Evolutionary conservation across 768 basidiomycete species (phyloP).

Genomic region (Lactifluus pinguis): DNA sequence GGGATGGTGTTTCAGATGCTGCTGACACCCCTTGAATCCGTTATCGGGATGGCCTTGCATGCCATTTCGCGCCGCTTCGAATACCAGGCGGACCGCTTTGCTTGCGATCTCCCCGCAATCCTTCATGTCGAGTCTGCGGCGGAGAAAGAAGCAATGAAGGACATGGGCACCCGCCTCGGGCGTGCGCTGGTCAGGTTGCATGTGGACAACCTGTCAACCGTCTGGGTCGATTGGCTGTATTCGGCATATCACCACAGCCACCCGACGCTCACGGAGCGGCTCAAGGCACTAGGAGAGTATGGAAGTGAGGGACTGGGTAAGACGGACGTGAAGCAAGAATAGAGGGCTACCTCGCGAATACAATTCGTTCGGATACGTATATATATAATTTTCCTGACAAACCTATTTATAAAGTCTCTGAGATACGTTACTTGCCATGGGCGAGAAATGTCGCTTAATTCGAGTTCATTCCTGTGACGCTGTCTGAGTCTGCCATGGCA

Average conservation of each 20-base stretch:
- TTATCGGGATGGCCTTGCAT: conserved; percentile 69
- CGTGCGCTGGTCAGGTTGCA: conserved; percentile 79
- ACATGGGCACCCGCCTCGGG: conserved; percentile 81
- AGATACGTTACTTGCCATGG: background rate
- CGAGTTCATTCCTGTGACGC: background rate
- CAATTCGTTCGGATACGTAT: background rate
- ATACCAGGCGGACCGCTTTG: conserved; percentile 87
- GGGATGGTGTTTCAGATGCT: conserved; percentile 49
- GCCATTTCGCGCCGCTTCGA: conserved; percentile 80
- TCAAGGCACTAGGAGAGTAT: conserved; percentile 61
- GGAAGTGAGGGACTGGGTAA: conserved; percentile 9
- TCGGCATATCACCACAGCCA: conserved; percentile 96
- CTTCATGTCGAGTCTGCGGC: conserved; percentile 27
- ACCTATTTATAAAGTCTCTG: background rate
- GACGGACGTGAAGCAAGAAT: conserved; percentile 28
- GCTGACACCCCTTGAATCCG: conserved; percentile 66
- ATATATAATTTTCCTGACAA: background rate
- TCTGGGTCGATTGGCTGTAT: conserved; percentile 95
- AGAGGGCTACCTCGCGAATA: background rate
- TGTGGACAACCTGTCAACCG: conserved; percentile 85
- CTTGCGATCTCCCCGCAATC: conserved; percentile 50
- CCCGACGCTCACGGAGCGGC: conserved; percentile 84
- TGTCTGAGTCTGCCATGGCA: background rate
- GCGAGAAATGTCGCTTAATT: background rate
- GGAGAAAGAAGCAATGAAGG: conserved; percentile 50